Percentiles rank a stretch among this genome's conserved stretches.
Conservation (phyloP, 2,329 filamentous ascomycete species). For the Penicillium sp. region DNA sequence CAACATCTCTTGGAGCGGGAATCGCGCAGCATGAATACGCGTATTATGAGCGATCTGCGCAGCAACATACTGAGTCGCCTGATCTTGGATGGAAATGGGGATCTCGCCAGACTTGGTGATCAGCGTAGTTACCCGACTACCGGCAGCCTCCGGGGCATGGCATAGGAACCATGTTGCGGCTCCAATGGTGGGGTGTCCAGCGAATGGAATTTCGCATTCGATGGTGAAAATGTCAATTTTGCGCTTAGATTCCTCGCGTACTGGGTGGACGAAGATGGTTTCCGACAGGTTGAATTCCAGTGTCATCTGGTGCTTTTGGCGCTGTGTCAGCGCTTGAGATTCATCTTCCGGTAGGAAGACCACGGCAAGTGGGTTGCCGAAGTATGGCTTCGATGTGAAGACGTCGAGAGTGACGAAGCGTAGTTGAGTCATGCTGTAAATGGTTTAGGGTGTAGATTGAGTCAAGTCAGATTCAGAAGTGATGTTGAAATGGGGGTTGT, state of each 20-base stretch:
- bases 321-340: constrained; percentile 43
- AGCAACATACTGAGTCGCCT: constrained; percentile 21
- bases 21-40: constrained; percentile 33
- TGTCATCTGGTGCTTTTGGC: constrained; percentile 56
- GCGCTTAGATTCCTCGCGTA: constrained; percentile 14
- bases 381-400: constrained; percentile 43
- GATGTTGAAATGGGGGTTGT: not conserved
- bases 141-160: constrained; percentile 21
- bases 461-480: not conserved
- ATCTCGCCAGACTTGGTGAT: constrained; percentile 61
- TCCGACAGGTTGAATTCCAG: constrained; percentile 61
- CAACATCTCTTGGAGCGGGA: constrained; percentile 25
- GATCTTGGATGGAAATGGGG: constrained; percentile 35
- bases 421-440: constrained; percentile 27
- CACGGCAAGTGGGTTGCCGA: constrained; percentile 59
- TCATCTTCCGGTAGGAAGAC: constrained; percentile 43
- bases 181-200: constrained; percentile 60
- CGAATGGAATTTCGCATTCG: constrained; percentile 55
- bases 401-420: constrained; percentile 43
- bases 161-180: constrained; percentile 51
- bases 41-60: constrained; percentile 40
- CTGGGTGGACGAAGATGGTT: constrained; percentile 54
- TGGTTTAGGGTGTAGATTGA: not conserved
- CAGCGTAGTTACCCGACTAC: constrained; percentile 36
- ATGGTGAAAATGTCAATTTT: constrained; percentile 57